Evolutionary conservation across 768 basidiomycete genomes (phyloP), one percentile per base, ranked within the genome.

Genomic region (Pleurotus cornucopiae): DNA sequence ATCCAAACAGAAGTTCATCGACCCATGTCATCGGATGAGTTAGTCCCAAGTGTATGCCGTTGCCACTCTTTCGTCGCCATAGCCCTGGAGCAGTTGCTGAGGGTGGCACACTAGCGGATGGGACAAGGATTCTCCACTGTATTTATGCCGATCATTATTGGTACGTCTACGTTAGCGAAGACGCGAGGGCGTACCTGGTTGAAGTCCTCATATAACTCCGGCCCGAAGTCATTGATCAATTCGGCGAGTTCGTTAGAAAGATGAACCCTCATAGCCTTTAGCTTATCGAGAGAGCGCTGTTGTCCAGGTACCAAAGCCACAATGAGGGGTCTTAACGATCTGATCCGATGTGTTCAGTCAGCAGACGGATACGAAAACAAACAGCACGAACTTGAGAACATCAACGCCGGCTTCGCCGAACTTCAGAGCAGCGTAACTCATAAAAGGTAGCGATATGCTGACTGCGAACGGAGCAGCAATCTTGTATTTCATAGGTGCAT

Each of bases 341-440:
- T 97, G 57, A 54, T 9, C 63, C 54, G 48, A 59, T 56, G 52
- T 49, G 49, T 26, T 46, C 30, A 13, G 37, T 25, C 25, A 49
- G 16, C 48, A 44, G 16, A n/a, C 30, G 4, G 47, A 48, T n/a
- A 58, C 38, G 14, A 30, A 56, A 21, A 7, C 20, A 9, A 34
- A 40, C 20, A 25, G 11, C 4, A 72, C 89, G 62, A 63, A 95
- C 94, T 98, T 98, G 54, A 94, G 77, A 23, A 98, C 94, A 64
- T 98, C 96, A 84, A 97, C 88, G 20, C 95, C 96, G 34, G 95
- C 96, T 69, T 98, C 96, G 43, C 96, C 96, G 64, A 98, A 98
- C 70, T 97, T 96, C 52, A 98, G 80, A 5, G 96, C 92, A 4
- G 93, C 91, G 64, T 89, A 91, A 55, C 91, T 94, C 76, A 96